A percentile compares a stretch with the other conserved stretches of the same genome.
These are phyloP conservation scores for Fusarium irregulare DNA, from an alignment of 2,329 filamentous ascomycete species.

Conservation along the genomic window DNA sequence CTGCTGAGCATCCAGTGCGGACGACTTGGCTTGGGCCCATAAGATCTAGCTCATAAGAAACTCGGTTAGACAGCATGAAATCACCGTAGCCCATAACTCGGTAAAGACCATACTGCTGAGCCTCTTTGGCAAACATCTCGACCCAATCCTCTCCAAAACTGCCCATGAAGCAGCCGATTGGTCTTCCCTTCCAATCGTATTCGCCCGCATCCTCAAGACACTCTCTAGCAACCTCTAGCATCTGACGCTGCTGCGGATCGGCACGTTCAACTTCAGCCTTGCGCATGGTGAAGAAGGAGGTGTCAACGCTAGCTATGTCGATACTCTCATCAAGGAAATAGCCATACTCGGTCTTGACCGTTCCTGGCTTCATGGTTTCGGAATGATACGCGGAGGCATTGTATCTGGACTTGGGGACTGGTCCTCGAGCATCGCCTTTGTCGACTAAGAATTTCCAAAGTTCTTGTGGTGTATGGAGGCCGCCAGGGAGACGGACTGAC, in stretches of 20 bases:
- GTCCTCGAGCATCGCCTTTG: background rate
- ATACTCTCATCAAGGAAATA: constrained; percentile 9
- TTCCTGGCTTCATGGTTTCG: background rate
- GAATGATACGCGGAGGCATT: background rate
- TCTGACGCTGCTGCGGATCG: background rate
- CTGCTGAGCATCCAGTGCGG: constrained; percentile 25
- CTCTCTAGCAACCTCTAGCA: constrained; percentile 3
- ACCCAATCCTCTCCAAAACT: constrained; percentile 10
- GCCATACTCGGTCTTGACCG: background rate
- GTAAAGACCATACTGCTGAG: background rate
- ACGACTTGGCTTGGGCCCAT: constrained; percentile 2
- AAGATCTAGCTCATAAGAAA: constrained; percentile 9
- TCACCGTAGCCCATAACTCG: constrained; percentile 6
- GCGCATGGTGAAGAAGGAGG: constrained; percentile 3
- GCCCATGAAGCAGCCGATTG: constrained; percentile 5
- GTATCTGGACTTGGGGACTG: background rate
- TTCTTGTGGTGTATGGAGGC: background rate
- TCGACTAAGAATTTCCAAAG: constrained; percentile 1
- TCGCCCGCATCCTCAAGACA: constrained; percentile 3
- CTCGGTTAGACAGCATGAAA: constrained; percentile 6
- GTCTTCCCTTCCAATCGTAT: constrained; percentile 1
- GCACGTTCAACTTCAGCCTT: constrained; percentile 5
- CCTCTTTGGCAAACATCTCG: constrained; percentile 7
- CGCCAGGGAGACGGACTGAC: background rate
- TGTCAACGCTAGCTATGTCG: background rate